These are phyloP conservation scores for Ascochyta lentis DNA, from an alignment of 2,329 filamentous ascomycete species.

Conservation along the genomic window DNA sequence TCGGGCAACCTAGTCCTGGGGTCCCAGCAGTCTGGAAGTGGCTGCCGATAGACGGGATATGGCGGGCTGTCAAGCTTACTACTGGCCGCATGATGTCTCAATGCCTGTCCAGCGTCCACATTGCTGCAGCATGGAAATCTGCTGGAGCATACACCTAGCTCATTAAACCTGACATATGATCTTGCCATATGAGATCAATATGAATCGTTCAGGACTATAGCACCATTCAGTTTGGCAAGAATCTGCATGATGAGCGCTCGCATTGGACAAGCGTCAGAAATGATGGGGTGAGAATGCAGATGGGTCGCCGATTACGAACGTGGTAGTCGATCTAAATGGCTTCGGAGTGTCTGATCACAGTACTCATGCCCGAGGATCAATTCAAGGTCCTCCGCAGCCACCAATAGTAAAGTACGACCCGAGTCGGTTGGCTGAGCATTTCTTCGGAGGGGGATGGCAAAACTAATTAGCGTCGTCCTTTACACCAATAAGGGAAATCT, in stretches of 20 bases:
- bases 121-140: neutral
- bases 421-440: neutral
- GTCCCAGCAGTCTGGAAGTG: neutral
- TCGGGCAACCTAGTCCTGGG: neutral
- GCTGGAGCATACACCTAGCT: neutral
- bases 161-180: neutral
- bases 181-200: neutral
- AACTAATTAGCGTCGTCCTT: slow-evolving; percentile 1
- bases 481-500: neutral
- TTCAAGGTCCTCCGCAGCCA: neutral
- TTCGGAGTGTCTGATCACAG: slow-evolving; percentile 9
- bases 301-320: slow-evolving; percentile 12
- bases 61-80: neutral
- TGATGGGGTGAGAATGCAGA: slow-evolving; percentile 7
- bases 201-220: neutral
- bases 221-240: neutral
- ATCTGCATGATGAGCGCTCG: slow-evolving; percentile 1
- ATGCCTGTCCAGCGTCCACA: neutral
- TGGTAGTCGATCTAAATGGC: neutral
- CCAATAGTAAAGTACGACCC: neutral
- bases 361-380: slow-evolving; percentile 8
- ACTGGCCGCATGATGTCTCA: neutral
- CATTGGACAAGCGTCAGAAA: slow-evolving; percentile 1
- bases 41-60: neutral
- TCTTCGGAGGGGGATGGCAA: neutral